phyloP scores from a whole-genome alignment of 2,329 filamentous ascomycete genomes.

The Fusarium sp. region DNA sequence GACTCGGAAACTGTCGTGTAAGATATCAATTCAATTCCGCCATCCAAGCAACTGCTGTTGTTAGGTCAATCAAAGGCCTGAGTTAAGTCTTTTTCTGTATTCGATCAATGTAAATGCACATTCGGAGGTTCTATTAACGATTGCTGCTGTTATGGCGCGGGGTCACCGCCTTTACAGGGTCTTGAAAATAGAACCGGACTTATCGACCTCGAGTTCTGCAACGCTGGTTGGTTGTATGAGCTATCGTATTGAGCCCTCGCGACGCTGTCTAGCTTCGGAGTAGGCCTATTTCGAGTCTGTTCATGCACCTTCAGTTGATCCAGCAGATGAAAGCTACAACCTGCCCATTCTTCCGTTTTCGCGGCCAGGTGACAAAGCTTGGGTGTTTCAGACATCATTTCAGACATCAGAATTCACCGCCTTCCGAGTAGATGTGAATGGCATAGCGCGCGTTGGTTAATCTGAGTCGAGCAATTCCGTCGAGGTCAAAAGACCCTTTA shows the following conservation, averaged over 20 bases:
- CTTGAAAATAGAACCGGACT: slow-evolving; percentile 44
- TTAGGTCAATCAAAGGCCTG: neutral
- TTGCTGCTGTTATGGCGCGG: slow-evolving; percentile 38
- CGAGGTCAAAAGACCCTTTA: slow-evolving; percentile 30
- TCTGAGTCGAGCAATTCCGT: slow-evolving; percentile 29
- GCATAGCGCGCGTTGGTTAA: slow-evolving; percentile 9
- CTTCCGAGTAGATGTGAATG: slow-evolving; percentile 28
- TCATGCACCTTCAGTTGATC: slow-evolving; percentile 8
- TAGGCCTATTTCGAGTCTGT: neutral
- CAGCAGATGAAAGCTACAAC: slow-evolving; percentile 1
- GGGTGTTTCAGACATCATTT: slow-evolving; percentile 27
- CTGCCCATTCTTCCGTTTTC: slow-evolving; percentile 12
- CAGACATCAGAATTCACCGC: slow-evolving; percentile 27
- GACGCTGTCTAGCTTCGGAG: slow-evolving; percentile 17
- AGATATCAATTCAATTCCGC: neutral
- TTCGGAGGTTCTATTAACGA: slow-evolving; percentile 5
- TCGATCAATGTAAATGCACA: neutral
- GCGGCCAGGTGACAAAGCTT: slow-evolving; percentile 9
- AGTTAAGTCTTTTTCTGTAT: neutral
- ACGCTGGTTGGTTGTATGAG: slow-evolving; percentile 22
- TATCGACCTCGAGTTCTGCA: slow-evolving; percentile 39
- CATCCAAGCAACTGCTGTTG: neutral
- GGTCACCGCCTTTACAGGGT: slow-evolving; percentile 46
- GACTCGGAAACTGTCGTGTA: neutral
- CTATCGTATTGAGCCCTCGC: slow-evolving; percentile 19